Evolutionary conservation across 2,329 filamentous ascomycete genomes (phyloP).

Genomic region (Penicillium sp.): DNA sequence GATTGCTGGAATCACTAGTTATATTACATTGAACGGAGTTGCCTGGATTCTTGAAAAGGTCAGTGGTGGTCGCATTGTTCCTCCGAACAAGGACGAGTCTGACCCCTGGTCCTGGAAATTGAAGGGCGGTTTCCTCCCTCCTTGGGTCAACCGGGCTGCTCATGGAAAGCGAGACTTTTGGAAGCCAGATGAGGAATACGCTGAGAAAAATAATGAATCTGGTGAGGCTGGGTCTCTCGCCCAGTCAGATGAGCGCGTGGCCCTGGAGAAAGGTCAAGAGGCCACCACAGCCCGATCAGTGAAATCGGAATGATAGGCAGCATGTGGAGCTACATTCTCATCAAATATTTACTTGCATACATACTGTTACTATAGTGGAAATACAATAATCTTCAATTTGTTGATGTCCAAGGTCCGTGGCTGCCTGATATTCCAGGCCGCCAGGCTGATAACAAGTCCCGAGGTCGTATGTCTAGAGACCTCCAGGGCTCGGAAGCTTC

Average conservation of each 20-base stretch:
- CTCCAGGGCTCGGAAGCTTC: too few relatives aligned
- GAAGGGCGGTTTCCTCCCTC: conserved; percentile 72
- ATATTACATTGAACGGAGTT: conserved; percentile 71
- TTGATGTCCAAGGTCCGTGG: too few relatives aligned
- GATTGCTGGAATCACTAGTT: conserved; percentile 76
- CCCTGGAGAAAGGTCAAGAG: conserved; percentile 14
- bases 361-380: background rate
- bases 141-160: conserved; percentile 67
- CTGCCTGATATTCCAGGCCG: too few relatives aligned
- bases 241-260: conserved; percentile 20
- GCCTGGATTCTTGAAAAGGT: conserved; percentile 69
- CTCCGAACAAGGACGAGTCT: conserved; percentile 73
- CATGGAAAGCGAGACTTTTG: conserved; percentile 75
- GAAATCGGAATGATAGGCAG: background rate
- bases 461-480: too few relatives aligned
- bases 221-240: conserved; percentile 15
- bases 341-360: background rate
- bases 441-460: too few relatives aligned
- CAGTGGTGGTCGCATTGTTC: conserved; percentile 69
- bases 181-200: conserved; percentile 43
- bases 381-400: background rate
- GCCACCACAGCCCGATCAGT: background rate
- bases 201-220: conserved; percentile 6
- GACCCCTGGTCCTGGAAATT: conserved; percentile 80
- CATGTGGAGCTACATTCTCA: background rate